Evolutionary conservation across 2,329 filamentous ascomycete genomes (phyloP).

Genomic region (Colletotrichum camelliae): DNA sequence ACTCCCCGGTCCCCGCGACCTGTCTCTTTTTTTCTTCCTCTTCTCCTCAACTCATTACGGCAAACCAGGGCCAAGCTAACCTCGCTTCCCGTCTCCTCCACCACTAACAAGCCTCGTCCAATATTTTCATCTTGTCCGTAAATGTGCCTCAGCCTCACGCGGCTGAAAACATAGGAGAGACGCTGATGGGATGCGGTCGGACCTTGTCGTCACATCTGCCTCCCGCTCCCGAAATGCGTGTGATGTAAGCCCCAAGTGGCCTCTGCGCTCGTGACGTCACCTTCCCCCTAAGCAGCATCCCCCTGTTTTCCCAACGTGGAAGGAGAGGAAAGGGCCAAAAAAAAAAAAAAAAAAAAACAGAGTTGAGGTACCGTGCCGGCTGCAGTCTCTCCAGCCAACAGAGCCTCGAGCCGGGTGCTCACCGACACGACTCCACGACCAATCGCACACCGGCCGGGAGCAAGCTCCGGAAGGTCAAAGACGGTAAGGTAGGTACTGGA

Average conservation of each 20-base stretch:
- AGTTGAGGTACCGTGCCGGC: background rate
- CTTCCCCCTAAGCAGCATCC: background rate
- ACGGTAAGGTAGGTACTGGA: background rate
- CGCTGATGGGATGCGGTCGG: background rate
- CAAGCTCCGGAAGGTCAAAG: background rate
- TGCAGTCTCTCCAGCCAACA: background rate
- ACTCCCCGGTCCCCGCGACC: background rate
- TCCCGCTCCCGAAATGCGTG: background rate
- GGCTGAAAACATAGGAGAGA: background rate
- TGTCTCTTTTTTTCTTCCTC: background rate
- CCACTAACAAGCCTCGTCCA: background rate
- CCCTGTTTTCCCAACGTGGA: background rate
- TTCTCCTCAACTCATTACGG: background rate
- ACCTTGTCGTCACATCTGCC: background rate
- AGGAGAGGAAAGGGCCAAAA: background rate
- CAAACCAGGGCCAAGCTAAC: background rate
- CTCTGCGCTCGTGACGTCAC: constrained; percentile 9
- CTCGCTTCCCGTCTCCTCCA: background rate
- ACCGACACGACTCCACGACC: background rate
- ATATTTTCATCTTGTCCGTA: background rate
- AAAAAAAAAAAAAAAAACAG: background rate
- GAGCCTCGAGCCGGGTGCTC: background rate
- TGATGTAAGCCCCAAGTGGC: background rate
- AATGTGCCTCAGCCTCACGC: background rate
- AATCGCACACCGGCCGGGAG: background rate